Evolutionary conservation across 1,139 yeast species (phyloP), one percentile per base, ranked within the genome.

Genomic region (Pichia sp.): DNA sequence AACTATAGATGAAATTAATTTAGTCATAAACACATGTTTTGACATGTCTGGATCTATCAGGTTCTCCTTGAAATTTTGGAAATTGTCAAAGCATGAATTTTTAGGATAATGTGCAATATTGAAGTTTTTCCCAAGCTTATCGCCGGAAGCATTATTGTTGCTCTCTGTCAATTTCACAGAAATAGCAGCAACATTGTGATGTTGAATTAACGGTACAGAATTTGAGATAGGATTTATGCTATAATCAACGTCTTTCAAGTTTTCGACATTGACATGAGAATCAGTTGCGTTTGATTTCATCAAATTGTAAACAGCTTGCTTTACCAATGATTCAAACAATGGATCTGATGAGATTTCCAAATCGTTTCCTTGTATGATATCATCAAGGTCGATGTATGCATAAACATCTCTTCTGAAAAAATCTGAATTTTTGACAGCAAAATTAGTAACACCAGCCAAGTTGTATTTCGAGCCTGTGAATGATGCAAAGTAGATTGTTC

Each of bases 401-500:
- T 81, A 84, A 0, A 89, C 88, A 59, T 85, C 85, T 49, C 80
- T 75, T 56, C 76, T 72, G 41, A 90, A 72, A 45, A 75, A 76
- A 26, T 79, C 78, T 29, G 75, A 70, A 58, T 81, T 79, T 44
- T 76, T 74, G 63, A 87, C 90, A 6, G 86, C 78, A 82, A 93
- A 84, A 64, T 87, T 95, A 0, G 95, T 78, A 44, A 90, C 78
- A 0, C 99, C 99, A 0, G 95, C 96, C 62, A 80, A 73, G 64
- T 90, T 92, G 65, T 87, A 90, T 58, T 86, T 84, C 0, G 87
- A 76, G 0, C 89, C 97, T 64, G 92, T 97, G 76, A 90, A 90
- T 1, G 97, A 89, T 0, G 84, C 82, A 70, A 93, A 90, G 64
- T 85, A 85, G 8, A 93, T 82, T 1, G 93, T 77, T 64, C 99